phyloP scores from a whole-genome alignment of 2,329 filamentous ascomycete genomes.

The Neodidymelliopsis sp. region DNA sequence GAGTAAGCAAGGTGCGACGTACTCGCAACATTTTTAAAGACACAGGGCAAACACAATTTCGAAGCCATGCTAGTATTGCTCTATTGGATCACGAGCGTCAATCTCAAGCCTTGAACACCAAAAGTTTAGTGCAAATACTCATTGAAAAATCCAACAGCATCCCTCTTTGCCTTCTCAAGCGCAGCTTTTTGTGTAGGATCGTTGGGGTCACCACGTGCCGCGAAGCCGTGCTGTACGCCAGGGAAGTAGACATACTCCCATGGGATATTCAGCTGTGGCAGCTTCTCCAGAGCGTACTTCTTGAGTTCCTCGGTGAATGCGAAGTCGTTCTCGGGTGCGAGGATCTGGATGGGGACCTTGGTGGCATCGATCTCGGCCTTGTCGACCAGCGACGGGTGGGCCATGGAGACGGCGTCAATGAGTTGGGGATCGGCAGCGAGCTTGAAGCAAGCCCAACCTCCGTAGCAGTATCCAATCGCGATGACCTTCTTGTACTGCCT shows the following conservation, averaged over 20 bases:
- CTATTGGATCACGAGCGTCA: too few species aligned
- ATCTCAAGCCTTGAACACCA: not conserved
- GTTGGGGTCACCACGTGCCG: conserved; percentile 36
- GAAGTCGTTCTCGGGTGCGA: conserved; percentile 40
- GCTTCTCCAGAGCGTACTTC: conserved; percentile 33
- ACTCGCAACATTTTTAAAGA: too few species aligned
- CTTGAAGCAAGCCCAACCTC: conserved; percentile 48
- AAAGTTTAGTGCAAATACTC: conserved; percentile 46
- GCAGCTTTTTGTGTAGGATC: conserved; percentile 39
- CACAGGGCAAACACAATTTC: too few species aligned
- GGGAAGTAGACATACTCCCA: conserved; percentile 48
- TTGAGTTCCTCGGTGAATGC: conserved; percentile 42
- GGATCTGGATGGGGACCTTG: conserved; percentile 43
- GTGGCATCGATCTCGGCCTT: conserved; percentile 41
- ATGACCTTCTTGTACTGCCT: conserved; percentile 50
- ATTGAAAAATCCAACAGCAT: conserved; percentile 39
- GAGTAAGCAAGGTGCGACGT: too few species aligned
- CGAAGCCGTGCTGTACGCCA: conserved; percentile 43
- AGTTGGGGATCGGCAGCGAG: conserved; percentile 43
- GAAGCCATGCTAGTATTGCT: too few species aligned
- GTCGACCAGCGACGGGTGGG: conserved; percentile 41
- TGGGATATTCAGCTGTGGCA: conserved; percentile 39
- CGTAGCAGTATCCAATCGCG: conserved; percentile 60
- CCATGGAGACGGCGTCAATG: conserved; percentile 40
- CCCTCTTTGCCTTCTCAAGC: conserved; percentile 45